These are phyloP conservation scores for Casuarina equisetifolia DNA, from an alignment of 306 rosid genomes.

Conservation along the genomic window DNA sequence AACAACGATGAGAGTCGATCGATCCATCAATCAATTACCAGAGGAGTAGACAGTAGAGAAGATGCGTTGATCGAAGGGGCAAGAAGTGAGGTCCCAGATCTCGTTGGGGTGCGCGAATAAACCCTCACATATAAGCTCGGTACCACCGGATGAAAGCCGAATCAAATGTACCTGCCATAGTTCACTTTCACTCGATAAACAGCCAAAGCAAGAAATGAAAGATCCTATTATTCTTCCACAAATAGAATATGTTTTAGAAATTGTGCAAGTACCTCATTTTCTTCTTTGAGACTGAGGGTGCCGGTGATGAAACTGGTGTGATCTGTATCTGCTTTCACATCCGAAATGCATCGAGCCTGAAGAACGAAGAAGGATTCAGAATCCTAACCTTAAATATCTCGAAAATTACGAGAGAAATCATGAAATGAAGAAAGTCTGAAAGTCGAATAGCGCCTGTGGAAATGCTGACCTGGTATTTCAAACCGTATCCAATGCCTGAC, in stretches of 20 bases:
- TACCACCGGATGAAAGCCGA: slow-evolving; percentile 88
- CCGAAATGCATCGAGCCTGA: slow-evolving; percentile 94
- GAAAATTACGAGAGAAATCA: slow-evolving; percentile 1
- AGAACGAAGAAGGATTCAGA: background rate
- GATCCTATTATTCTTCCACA: background rate
- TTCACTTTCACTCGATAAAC: slow-evolving; percentile 28
- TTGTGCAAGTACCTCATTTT: slow-evolving; percentile 65
- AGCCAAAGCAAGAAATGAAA: slow-evolving; percentile 9
- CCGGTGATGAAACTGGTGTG: slow-evolving; percentile 92
- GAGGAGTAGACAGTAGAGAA: slow-evolving; percentile 92
- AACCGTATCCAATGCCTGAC: slow-evolving; percentile 94
- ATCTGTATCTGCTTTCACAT: slow-evolving; percentile 93
- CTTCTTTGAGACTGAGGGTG: slow-evolving; percentile 94
- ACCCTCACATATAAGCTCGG: slow-evolving; percentile 91
- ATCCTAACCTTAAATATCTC: background rate
- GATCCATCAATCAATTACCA: slow-evolving; percentile 42
- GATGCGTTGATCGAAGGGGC: slow-evolving; percentile 94
- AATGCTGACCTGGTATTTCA: slow-evolving; percentile 81
- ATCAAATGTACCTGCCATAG: slow-evolving; percentile 76
- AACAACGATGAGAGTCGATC: background rate
- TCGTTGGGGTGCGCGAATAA: slow-evolving; percentile 94
- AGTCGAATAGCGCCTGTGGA: slow-evolving; percentile 14
- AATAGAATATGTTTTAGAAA: background rate
- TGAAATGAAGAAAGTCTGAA: background rate
- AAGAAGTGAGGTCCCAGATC: slow-evolving; percentile 97